phyloP scores from a whole-genome alignment of 1,284 basidiomycete species.

The Hemileia vastatrix region DNA sequence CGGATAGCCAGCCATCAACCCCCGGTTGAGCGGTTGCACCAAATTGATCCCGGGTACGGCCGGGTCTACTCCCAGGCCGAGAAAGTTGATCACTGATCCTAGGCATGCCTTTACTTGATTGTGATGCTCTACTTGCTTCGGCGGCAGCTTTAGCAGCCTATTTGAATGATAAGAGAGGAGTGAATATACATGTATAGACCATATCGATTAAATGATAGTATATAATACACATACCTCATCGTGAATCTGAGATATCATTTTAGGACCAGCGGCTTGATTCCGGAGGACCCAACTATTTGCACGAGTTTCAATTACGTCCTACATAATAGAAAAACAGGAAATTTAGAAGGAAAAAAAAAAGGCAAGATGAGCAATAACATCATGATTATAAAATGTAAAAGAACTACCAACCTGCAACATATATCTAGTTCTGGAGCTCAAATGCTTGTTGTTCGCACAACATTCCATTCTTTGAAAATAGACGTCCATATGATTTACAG shows the following conservation, averaged over 20 bases:
- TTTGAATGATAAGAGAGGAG: not conserved
- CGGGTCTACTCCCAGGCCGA: conserved; percentile 10
- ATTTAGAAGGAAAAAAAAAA: no score
- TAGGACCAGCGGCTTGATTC: no score
- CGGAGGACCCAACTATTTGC: no score
- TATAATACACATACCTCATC: conserved; percentile 3
- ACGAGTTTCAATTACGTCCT: no score
- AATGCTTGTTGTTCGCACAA: conserved; percentile 55
- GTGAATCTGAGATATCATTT: conserved; percentile 16
- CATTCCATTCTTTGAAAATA: conserved; percentile 85
- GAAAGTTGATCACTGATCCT: conserved; percentile 13
- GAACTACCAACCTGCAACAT: conserved; percentile 22
- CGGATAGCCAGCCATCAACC: conserved; percentile 13
- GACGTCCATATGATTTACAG: conserved; percentile 73
- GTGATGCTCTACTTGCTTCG: conserved; percentile 8
- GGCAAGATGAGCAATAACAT: no score
- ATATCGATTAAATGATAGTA: not conserved
- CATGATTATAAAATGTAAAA: no score
- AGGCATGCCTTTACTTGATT: conserved; percentile 9
- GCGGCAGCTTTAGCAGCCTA: conserved; percentile 22
- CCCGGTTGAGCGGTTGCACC: not conserved
- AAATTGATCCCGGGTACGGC: conserved; percentile 15
- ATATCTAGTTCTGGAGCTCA: conserved; percentile 17
- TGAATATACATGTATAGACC: not conserved
- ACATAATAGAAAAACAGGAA: no score